Evolutionary conservation across 805 yeast genomes (phyloP), one percentile per base, ranked within the genome.

Genomic region (Pichia deserticola): DNA sequence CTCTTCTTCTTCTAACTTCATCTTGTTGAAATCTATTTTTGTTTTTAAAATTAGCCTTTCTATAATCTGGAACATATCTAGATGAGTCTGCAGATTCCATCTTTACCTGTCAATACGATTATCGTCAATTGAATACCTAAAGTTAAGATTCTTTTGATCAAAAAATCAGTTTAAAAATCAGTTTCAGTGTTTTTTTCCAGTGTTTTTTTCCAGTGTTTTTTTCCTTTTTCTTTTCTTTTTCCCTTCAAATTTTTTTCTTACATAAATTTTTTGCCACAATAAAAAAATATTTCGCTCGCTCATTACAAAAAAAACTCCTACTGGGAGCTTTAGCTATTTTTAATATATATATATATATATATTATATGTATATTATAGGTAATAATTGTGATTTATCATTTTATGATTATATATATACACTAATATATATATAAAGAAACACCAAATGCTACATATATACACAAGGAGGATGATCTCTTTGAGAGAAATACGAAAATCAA

Each of bases 1-100:
- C 99, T 69, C 98, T 85, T 67, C 99, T 86, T 69, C 98, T 89
- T 70, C 99, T 87, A 61, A 93, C 81, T 75, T 93, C 99, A 66
- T 93, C 99, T 51, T 89, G 88, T 62, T 86, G 86, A 66, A 93
- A 93, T 64, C 95, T 81, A 55, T 93, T 89, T 67, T 90, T 88
- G 74, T 93, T 92, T 68, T 93, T 93, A 76, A 87, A 93, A 65
- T 85, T 88, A 40, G 97, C 89, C 70, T 97, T 88, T 71, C 99
- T 89, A 70, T 92, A 92, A 70, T 93, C 98, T 43, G 99, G 99
- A 53, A 93, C 87, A 69, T 88, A 92, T 71, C 90, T 85, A 60
- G 92, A 78, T 39, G 89, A 73, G 57, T 84, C 89, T 48, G 60
- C 54, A 44, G 84, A 72, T 61, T 85, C 90, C 95, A 86, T 87